Evolutionary conservation across 176 grass and related monocot genomes (phyloP), one percentile per base, ranked within the genome.

Genomic region (Melocanna baccifera): DNA sequence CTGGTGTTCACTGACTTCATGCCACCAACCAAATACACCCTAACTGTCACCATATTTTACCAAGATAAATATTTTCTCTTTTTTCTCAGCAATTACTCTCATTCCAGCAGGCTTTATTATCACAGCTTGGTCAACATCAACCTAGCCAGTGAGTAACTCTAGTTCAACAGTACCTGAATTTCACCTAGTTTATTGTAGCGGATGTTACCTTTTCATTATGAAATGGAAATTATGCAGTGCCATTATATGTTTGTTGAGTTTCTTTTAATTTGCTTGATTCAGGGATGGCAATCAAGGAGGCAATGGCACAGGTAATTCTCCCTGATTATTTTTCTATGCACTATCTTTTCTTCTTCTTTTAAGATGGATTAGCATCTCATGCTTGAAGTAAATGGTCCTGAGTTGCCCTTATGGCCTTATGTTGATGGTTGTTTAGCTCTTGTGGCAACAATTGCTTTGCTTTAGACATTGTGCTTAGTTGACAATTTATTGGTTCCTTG

Each of bases 41-140:
- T 57, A 63, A 30, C 0, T 83, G 42, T 65, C 20, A 10, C 48
- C 45, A 71, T 66, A n/a, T 64, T 12, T 40, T 43, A 45, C 28
- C 47, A 55, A 63, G 5, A 68, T 85, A 72, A 82, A 19, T 67
- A 13, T 29, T 81, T 12, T 59, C 7, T 70, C 39, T 23, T 67
- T 55, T 74, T 83, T 20, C 67, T 57, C 82, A 99, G 97, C 93
- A 96, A 96, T 73, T 99, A 69, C 79, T 99, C 77, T 87, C 91
- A 41, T 94, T 96, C 75, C 93, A 95, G 81, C 97, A 92, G 74
- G 86, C 86, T 77, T 61, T 94, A 30, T 90, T 86, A 55, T 84
- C 91, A 22, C 93, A 92, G 67, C 83, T 94, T 84, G 88, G 93
- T 67, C 93, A 79, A 53, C 73, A 80, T 26, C 93, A 89, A 84